Evolutionary conservation across 1,139 yeast genomes (phyloP).

Genomic region (Geotrichum macrosporum): DNA sequence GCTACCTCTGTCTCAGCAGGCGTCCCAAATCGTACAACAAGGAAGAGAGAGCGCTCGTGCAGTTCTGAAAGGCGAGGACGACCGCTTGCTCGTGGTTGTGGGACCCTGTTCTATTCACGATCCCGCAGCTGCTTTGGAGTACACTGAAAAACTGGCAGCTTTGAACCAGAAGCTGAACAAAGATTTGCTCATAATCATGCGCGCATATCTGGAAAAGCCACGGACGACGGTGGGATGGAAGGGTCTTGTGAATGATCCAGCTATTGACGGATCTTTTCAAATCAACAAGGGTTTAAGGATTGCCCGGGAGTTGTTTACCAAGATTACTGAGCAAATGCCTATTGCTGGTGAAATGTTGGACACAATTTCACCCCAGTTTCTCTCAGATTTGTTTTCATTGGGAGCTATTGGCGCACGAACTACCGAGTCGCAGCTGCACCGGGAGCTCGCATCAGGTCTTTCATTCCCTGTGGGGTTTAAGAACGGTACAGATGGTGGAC

Average conservation of each 20-base stretch:
- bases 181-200: constrained; percentile 81
- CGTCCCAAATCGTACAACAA: constrained; percentile 62
- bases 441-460: constrained; percentile 94
- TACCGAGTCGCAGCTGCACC: constrained; percentile 94
- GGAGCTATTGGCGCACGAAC: constrained; percentile 99
- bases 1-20: constrained; percentile 58
- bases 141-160: constrained; percentile 65
- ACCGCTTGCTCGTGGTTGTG: constrained; percentile 74
- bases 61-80: constrained; percentile 69
- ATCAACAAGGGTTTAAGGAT: constrained; percentile 91
- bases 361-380: constrained; percentile 95
- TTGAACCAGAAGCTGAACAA: constrained; percentile 63
- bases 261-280: constrained; percentile 84
- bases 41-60: constrained; percentile 75
- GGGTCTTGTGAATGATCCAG: constrained; percentile 96
- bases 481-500: constrained; percentile 95
- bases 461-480: constrained; percentile 98
- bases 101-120: constrained; percentile 98
- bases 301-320: constrained; percentile 79
- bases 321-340: constrained; percentile 75
- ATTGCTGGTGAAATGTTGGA: constrained; percentile 98
- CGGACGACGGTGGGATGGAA: constrained; percentile 99
- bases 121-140: constrained; percentile 81
- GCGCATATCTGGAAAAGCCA: constrained; percentile 97
- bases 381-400: constrained; percentile 83